phyloP scores from a whole-genome alignment of 768 basidiomycete species.

The Melanogaster broomeanus region DNA sequence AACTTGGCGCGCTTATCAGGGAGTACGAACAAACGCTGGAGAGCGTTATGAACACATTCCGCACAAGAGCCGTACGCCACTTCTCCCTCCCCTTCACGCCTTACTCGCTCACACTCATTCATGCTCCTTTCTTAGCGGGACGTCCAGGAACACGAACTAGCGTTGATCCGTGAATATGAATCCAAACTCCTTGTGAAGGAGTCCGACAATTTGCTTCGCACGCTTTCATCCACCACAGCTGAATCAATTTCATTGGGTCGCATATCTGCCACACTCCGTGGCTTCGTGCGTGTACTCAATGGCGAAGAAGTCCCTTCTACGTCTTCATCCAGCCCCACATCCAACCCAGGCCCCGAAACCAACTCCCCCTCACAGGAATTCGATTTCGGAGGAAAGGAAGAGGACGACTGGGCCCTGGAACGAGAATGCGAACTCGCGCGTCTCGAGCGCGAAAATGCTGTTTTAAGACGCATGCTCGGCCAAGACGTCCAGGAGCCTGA shows the following conservation, averaged over 20 bases:
- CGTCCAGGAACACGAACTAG: conserved; percentile 89
- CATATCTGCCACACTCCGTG: conserved; percentile 68
- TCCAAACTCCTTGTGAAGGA: conserved; percentile 76
- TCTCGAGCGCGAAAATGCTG: conserved; percentile 85
- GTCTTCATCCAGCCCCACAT: not conserved
- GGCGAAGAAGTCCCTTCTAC: conserved; percentile 56
- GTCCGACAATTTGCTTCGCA: conserved; percentile 59
- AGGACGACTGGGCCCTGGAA: conserved; percentile 78
- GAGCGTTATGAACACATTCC: conserved; percentile 88
- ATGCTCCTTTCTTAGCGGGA: conserved; percentile 61
- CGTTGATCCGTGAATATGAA: conserved; percentile 90
- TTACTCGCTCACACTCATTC: not conserved
- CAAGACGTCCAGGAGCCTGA: conserved; percentile 36
- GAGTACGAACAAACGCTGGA: conserved; percentile 98
- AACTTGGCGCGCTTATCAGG: conserved; percentile 85
- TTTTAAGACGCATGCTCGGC: conserved; percentile 72
- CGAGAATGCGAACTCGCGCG: conserved; percentile 89
- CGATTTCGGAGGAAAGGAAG: conserved; percentile 40
- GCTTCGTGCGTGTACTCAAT: conserved; percentile 64
- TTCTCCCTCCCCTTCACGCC: not conserved
- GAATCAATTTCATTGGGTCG: conserved; percentile 70
- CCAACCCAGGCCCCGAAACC: not conserved
- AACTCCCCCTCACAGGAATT: conserved; percentile 1
- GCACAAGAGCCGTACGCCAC: conserved; percentile 81
- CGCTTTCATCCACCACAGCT: conserved; percentile 62